Evolutionary conservation across 169 alveolate genomes (phyloP), one percentile per base, ranked within the genome.

Genomic region (Miamiensis avidus): DNA sequence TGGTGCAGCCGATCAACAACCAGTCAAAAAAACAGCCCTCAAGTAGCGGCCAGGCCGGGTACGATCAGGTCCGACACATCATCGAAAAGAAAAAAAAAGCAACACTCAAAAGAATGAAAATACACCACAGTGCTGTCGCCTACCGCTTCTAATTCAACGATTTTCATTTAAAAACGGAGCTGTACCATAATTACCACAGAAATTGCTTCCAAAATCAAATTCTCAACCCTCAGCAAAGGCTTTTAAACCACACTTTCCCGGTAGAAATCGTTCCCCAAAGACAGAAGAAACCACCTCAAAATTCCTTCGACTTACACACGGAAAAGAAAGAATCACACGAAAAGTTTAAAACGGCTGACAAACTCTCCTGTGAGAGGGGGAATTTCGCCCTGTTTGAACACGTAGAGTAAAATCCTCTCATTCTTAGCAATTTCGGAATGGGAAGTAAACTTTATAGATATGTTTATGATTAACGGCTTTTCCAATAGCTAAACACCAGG

Each of bases 381-480:
- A 93, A 92, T 65, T 92, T 92, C 75, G 92, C 92, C 28, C 69
- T 95, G 74, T 91, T 93, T 85, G 98, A 95, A 82, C 94, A 95
- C 84, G 88, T 93, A 29, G 98, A 95, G 82, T 86, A 95, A 83
- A 86, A 92, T 78, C 98, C 98, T 20, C 84, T 95, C n/a, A 89
- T 95, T 74, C 34, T 95, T 32, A 88, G 94, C 34, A 92, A 95
- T 87, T 89, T 94, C 81, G 98, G 98, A 65, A 95, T 95, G 98
- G 95, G 95, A 15, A 81, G 89, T 77, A 91, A 93, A 82, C 85
- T 93, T 49, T 89, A 92, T 29, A 90, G 94, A 83, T 93, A 93
- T 89, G 91, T 93, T 31, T 95, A 95, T 86, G 75, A 94, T 74
- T 85, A 89, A 34, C 84, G 87, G 77, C 34, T 82, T 15, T 30